phyloP scores from a whole-genome alignment of 169 alveolate species.

The Plasmodium coatneyi region DNA sequence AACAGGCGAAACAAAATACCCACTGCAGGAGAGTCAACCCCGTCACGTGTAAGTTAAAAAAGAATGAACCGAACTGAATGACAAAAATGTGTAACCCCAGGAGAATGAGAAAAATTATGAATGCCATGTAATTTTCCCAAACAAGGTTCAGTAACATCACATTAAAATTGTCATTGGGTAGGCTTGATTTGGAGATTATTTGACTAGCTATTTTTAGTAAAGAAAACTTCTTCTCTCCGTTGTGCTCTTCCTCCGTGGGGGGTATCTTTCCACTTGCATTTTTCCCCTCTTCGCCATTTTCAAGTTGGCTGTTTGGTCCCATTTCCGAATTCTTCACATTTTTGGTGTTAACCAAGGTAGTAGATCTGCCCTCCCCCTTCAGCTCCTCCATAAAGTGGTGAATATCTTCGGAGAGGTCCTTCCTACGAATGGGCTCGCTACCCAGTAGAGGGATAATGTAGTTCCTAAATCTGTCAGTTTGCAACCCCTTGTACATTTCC shows the following conservation, averaged over 20 bases:
- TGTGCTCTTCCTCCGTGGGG: background rate
- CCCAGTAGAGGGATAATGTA: background rate
- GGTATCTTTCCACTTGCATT: background rate
- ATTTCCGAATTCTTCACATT: background rate
- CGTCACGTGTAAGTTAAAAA: conserved; percentile 44
- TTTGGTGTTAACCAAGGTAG: background rate
- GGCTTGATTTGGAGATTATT: background rate
- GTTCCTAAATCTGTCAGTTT: background rate
- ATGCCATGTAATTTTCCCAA: conserved; percentile 16
- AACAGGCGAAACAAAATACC: conserved; percentile 32
- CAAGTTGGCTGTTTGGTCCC: background rate
- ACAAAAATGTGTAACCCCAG: conserved; percentile 28
- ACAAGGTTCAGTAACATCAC: conserved; percentile 23
- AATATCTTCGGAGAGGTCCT: background rate
- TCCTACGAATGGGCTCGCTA: background rate
- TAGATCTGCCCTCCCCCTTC: background rate
- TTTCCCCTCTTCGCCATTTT: background rate
- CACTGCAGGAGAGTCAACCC: conserved; percentile 57
- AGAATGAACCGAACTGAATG: conserved; percentile 41
- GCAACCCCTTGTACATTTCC: background rate
- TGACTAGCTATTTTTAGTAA: background rate
- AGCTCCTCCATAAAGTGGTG: conserved; percentile 1
- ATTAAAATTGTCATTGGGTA: background rate
- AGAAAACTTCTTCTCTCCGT: background rate
- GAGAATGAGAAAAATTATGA: conserved; percentile 2